phyloP scores from a whole-genome alignment of 2,329 filamentous ascomycete genomes.

The Penicillium sp. region DNA sequence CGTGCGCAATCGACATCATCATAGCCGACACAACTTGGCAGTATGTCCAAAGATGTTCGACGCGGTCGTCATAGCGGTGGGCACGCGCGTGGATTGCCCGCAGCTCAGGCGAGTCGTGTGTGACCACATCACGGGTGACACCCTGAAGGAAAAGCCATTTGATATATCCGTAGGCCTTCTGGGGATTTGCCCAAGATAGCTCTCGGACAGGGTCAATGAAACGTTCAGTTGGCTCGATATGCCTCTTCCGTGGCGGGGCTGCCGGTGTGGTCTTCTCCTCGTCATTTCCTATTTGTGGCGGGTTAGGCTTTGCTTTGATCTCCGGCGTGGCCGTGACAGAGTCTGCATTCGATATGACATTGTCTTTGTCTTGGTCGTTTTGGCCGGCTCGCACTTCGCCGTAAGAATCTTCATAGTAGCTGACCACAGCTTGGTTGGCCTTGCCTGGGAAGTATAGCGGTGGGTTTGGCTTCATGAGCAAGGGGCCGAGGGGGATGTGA shows the following conservation, averaged over 20 bases:
- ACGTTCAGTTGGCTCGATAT: constrained; percentile 25
- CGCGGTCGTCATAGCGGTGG: constrained; percentile 46
- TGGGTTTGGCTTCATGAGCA: no score
- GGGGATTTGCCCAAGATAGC: constrained; percentile 16
- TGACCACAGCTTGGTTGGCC: no score
- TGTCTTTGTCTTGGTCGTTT: constrained; percentile 3
- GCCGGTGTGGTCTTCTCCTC: constrained; percentile 16
- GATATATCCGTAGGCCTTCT: constrained; percentile 37
- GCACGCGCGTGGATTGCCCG: constrained; percentile 44
- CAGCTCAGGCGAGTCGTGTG: constrained; percentile 40
- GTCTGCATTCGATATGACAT: constrained; percentile 8
- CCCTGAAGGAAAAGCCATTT: constrained; percentile 49
- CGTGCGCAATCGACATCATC: constrained; percentile 47
- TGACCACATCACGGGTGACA: constrained; percentile 45
- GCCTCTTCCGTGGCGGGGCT: constrained; percentile 22
- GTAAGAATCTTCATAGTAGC: background rate
- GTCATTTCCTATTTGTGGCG: constrained; percentile 12
- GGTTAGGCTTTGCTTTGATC: constrained; percentile 1
- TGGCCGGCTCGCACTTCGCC: constrained; percentile 27
- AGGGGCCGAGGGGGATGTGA: no score
- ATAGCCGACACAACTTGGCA: constrained; percentile 44
- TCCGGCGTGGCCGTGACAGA: constrained; percentile 6
- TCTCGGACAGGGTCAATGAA: constrained; percentile 25
- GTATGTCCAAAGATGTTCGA: constrained; percentile 52
- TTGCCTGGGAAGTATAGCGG: no score